Evolutionary conservation across 768 basidiomycete genomes (phyloP).

Genomic region (Amanita phalloides): DNA sequence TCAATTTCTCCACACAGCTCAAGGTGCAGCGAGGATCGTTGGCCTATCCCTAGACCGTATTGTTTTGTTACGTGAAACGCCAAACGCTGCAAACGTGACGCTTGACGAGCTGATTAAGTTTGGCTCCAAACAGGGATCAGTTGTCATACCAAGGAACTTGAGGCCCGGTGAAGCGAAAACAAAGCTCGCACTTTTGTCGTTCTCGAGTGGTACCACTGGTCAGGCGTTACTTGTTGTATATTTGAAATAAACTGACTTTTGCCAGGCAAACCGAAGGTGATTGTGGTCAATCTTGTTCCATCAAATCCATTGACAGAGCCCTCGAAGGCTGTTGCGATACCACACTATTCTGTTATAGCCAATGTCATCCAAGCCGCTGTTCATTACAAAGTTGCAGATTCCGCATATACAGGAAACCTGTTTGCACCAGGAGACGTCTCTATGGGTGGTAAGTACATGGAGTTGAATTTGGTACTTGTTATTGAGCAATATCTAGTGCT

Average conservation of each 20-base stretch:
- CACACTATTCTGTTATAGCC: conserved; percentile 55
- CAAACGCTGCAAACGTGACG: conserved; percentile 12
- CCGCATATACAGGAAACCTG: conserved; percentile 26
- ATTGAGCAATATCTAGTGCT: conserved; percentile 25
- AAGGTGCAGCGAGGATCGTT: conserved; percentile 28
- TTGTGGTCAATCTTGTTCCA: neutral
- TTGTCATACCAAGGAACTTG: conserved; percentile 37
- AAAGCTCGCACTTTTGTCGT: conserved; percentile 55
- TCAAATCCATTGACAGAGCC: neutral
- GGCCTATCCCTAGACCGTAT: conserved; percentile 35
- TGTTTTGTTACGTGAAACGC: conserved; percentile 20
- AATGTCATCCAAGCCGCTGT: conserved; percentile 52
- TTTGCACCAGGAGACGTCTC: conserved; percentile 45
- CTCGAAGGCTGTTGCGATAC: conserved; percentile 49
- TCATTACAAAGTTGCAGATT: conserved; percentile 35
- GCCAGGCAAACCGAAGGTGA: conserved; percentile 27
- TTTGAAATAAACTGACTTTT: neutral
- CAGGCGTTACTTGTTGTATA: conserved; percentile 16
- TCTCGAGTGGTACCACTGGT: conserved; percentile 73
- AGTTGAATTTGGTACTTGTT: neutral
- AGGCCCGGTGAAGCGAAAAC: conserved; percentile 47
- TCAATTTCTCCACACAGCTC: conserved; percentile 28
- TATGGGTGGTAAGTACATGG: conserved; percentile 37
- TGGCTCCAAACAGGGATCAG: conserved; percentile 21
- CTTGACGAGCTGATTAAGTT: conserved; percentile 38